These are phyloP conservation scores for Blastobotrys niveus DNA, from an alignment of 1,139 yeast species.

Conservation along the genomic window DNA sequence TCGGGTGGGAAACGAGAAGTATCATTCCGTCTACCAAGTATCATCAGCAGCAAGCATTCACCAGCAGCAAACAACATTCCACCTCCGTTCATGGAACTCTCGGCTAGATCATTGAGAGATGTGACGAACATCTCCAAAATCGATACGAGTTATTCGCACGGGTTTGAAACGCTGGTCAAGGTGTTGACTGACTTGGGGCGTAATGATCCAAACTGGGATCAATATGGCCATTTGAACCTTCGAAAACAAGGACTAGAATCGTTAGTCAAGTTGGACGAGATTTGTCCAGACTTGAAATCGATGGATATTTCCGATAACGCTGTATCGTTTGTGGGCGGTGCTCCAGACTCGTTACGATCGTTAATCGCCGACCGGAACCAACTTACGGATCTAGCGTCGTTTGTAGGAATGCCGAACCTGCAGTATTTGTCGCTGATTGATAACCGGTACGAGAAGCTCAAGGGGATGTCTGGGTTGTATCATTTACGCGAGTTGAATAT, in stretches of 20 bases:
- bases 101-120: conserved; percentile 12
- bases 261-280: conserved; percentile 32
- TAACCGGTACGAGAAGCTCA: conserved; percentile 33
- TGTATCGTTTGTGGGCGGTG: conserved; percentile 35
- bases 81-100: conserved; percentile 2
- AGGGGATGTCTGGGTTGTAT: conserved; percentile 30
- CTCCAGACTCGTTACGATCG: conserved; percentile 29
- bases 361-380: conserved; percentile 31
- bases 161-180: conserved; percentile 30
- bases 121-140: conserved; percentile 30
- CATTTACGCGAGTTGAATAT: conserved; percentile 32
- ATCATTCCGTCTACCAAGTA: conserved; percentile 20
- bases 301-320: conserved; percentile 34
- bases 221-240: conserved; percentile 30
- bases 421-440: conserved; percentile 30
- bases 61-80: conserved; percentile 7
- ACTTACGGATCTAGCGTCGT: conserved; percentile 31
- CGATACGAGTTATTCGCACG: conserved; percentile 31
- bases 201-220: conserved; percentile 36
- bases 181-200: conserved; percentile 33
- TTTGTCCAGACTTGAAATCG: conserved; percentile 34
- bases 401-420: conserved; percentile 30
- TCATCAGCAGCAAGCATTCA: conserved; percentile 12
- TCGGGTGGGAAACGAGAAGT: conserved; percentile 21
- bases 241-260: conserved; percentile 30